A percentile compares a stretch with the other conserved stretches of the same genome.
Conservation (phyloP, 2,329 filamentous ascomycete genomes). For the Berkeleyomyces basicola region DNA sequence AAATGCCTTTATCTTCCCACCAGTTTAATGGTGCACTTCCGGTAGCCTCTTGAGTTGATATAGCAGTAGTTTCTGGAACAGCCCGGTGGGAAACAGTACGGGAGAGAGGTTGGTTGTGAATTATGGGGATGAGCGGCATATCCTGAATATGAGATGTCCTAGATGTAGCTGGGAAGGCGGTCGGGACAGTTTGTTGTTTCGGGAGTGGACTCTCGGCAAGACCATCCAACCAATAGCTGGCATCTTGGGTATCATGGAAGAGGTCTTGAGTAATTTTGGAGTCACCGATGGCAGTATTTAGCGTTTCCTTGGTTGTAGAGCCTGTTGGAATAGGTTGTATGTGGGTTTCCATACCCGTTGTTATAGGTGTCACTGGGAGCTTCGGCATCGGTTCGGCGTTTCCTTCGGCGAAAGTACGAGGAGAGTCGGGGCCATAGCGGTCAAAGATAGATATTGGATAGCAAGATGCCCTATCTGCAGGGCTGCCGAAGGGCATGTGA, state of each 20-base stretch:
- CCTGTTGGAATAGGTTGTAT: not conserved
- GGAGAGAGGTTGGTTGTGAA: conserved; percentile 2
- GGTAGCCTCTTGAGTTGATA: not conserved
- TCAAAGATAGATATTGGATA: conserved; percentile 13
- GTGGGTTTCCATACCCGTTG: not conserved
- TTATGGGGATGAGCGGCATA: conserved; percentile 8
- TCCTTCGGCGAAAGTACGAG: not conserved
- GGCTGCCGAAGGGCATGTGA: not conserved
- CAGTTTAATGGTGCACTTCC: not conserved
- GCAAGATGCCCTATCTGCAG: conserved; percentile 1
- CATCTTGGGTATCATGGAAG: conserved; percentile 3
- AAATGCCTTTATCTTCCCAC: conserved; percentile 3
- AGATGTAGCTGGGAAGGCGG: not conserved
- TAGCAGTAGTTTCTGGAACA: not conserved
- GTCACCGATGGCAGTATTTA: not conserved
- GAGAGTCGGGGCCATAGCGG: conserved; percentile 5
- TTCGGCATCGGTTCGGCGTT: not conserved
- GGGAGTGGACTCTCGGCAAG: conserved; percentile 11
- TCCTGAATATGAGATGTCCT: conserved; percentile 1
- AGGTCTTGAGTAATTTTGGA: not conserved
- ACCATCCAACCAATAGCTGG: conserved; percentile 8
- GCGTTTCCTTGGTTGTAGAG: too few relatives aligned
- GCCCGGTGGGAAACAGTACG: conserved; percentile 8
- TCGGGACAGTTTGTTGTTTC: conserved; percentile 2
- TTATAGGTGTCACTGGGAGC: not conserved